phyloP scores from a whole-genome alignment of 1,284 basidiomycete genomes.

The Lignosus rhinocerotis region DNA sequence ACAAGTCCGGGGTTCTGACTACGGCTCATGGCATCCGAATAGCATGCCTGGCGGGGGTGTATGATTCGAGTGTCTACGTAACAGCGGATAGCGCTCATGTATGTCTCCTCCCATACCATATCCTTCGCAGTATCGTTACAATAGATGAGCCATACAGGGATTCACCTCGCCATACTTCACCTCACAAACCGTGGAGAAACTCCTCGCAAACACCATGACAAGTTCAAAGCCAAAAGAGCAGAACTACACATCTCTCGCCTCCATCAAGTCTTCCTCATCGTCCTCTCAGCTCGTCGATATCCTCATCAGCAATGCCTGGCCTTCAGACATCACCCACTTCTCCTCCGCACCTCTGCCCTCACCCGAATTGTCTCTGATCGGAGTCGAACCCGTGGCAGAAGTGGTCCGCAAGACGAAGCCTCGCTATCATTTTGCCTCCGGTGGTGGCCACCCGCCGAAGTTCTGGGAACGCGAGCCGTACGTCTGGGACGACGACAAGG shows the following conservation, averaged over 20 bases:
- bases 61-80: conserved; percentile 62
- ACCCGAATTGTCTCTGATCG: conserved; percentile 43
- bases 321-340: conserved; percentile 66
- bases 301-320: conserved; percentile 80
- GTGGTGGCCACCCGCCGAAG: conserved; percentile 53
- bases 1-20: conserved; percentile 80
- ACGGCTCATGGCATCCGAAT: conserved; percentile 85
- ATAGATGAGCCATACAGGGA: conserved; percentile 44
- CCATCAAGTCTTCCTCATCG: conserved; percentile 60
- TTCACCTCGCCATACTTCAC: conserved; percentile 75
- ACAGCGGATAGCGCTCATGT: conserved; percentile 61
- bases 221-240: conserved; percentile 40
- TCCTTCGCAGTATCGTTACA: neutral
- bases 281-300: conserved; percentile 77
- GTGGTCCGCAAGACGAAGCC: conserved; percentile 67
- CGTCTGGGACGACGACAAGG: conserved; percentile 73
- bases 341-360: conserved; percentile 55
- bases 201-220: conserved; percentile 66
- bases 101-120: conserved; percentile 27
- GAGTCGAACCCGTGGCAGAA: conserved; percentile 67
- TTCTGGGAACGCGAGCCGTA: conserved; percentile 96
- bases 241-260: conserved; percentile 66
- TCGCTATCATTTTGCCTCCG: conserved; percentile 77
- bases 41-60: conserved; percentile 81
- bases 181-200: conserved; percentile 67